These are phyloP conservation scores for Hyphodiscus hymeniophilus DNA, from an alignment of 495 filamentous ascomycete species.

Conservation along the genomic window DNA sequence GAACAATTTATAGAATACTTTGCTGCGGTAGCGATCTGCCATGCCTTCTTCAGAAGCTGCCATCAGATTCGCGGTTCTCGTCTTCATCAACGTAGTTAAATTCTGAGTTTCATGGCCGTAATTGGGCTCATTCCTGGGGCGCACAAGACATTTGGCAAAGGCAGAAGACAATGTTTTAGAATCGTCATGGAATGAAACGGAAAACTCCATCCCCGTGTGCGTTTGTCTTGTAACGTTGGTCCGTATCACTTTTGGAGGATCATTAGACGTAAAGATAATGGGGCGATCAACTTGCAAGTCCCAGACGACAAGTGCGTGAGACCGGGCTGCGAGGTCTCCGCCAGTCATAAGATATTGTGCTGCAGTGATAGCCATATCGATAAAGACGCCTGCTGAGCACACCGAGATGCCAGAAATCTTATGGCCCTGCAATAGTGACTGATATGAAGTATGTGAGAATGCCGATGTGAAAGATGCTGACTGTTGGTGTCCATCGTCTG, in stretches of 20 bases:
- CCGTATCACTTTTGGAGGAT: not conserved
- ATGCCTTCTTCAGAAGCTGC: conserved; percentile 36
- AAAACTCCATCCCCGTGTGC: not conserved
- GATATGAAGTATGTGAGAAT: conserved; percentile 48
- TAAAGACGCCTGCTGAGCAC: conserved; percentile 51
- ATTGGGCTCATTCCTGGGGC: not conserved
- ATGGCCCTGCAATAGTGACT: conserved; percentile 55
- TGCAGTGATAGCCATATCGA: conserved; percentile 67
- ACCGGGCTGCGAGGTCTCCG: not conserved
- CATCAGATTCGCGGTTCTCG: conserved; percentile 38
- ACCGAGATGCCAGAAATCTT: conserved; percentile 48
- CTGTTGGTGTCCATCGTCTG: not conserved
- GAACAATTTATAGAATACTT: conserved; percentile 67
- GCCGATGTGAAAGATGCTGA: conserved; percentile 40
- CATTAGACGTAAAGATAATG: not conserved
- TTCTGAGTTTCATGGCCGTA: not conserved
- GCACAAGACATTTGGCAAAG: not conserved
- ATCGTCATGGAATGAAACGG: not conserved
- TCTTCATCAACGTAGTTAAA: conserved; percentile 22
- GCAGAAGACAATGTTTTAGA: not conserved
- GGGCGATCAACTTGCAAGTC: not conserved
- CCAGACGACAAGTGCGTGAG: not conserved
- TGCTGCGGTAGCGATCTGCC: conserved; percentile 52
- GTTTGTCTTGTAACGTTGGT: not conserved
- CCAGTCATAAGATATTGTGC: conserved; percentile 36